phyloP scores from a whole-genome alignment of 2,329 filamentous ascomycete genomes.

The Epichloe aotearoae region DNA sequence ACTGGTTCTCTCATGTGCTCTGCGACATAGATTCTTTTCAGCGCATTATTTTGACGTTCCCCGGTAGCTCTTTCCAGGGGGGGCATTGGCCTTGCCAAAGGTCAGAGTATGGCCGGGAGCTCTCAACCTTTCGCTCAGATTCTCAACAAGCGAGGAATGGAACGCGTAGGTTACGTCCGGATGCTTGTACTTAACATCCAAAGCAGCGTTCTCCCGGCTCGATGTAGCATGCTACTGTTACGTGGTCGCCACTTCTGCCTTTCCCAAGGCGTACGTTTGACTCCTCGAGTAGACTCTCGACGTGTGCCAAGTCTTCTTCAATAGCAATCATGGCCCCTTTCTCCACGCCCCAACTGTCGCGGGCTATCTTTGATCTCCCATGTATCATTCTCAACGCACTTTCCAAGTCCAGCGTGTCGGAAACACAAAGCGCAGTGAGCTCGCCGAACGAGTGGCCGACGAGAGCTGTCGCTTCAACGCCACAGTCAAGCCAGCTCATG shows the following conservation, averaged over 20 bases:
- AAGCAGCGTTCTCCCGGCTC: too few species aligned
- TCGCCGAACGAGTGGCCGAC: constrained; percentile 31
- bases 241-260: constrained; percentile 7
- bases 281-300: constrained; percentile 1
- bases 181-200: too few species aligned
- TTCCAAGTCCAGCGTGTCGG: constrained; percentile 16
- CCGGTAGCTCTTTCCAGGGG: too few species aligned
- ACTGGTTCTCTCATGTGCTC: too few species aligned
- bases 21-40: too few species aligned
- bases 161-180: too few species aligned
- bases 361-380: constrained; percentile 17
- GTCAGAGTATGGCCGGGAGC: too few species aligned
- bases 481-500: constrained; percentile 22
- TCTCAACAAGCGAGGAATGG: too few species aligned
- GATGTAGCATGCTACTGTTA: constrained; percentile 30
- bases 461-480: constrained; percentile 9
- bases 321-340: constrained; percentile 26
- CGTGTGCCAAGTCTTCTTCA: constrained; percentile 14
- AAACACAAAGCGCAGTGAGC: constrained; percentile 24
- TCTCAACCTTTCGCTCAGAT: too few species aligned
- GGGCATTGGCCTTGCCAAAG: too few species aligned
- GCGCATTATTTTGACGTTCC: too few species aligned
- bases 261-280: constrained; percentile 7
- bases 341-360: constrained; percentile 21
- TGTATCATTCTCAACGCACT: constrained; percentile 19